Percentiles rank a stretch among this genome's conserved stretches.
Evolutionary conservation across 208 protist species (phyloP).

Genomic region (Crithidia mellificae): DNA sequence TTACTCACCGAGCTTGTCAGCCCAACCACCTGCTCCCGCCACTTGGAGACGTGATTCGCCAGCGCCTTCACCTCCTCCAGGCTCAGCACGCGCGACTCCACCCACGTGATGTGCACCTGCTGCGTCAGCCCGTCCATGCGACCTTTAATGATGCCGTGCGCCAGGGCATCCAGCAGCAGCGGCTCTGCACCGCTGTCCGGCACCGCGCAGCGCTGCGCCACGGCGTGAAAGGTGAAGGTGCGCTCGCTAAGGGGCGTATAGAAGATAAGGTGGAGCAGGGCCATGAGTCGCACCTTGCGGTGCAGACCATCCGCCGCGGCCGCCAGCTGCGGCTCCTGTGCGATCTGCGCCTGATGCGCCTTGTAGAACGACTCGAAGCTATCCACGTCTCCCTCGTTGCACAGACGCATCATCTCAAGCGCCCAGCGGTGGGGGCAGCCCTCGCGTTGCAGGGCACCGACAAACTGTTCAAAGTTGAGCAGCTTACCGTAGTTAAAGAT

Average conservation of each 20-base stretch:
- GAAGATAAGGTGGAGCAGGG: slow-evolving; percentile 96
- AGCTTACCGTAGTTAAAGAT: slow-evolving; percentile 90
- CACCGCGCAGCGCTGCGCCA: slow-evolving; percentile 74
- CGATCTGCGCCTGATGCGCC: slow-evolving; percentile 44
- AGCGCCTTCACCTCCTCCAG: slow-evolving; percentile 77
- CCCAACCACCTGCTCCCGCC: slow-evolving; percentile 65
- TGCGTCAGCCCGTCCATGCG: slow-evolving; percentile 91
- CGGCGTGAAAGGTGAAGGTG: slow-evolving; percentile 76
- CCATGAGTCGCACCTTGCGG: slow-evolving; percentile 91
- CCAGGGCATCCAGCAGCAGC: slow-evolving; percentile 94
- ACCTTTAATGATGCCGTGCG: slow-evolving; percentile 93
- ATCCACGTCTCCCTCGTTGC: slow-evolving; percentile 79
- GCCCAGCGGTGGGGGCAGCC: slow-evolving; percentile 54
- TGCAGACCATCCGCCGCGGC: slow-evolving; percentile 31
- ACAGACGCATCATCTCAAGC: slow-evolving; percentile 73
- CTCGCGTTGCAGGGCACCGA: slow-evolving; percentile 34
- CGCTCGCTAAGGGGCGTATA: slow-evolving; percentile 91
- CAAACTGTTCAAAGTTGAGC: slow-evolving; percentile 69
- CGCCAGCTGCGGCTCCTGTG: slow-evolving; percentile 37
- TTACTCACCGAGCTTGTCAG: slow-evolving; percentile 52
- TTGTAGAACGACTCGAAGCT: slow-evolving; percentile 67
- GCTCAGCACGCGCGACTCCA: slow-evolving; percentile 87
- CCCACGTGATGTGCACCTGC: slow-evolving; percentile 86
- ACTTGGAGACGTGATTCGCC: slow-evolving; percentile 63
- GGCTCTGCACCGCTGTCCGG: slow-evolving; percentile 85